These are phyloP conservation scores for Amanita exitialis DNA, from an alignment of 768 basidiomycete species.

Conservation along the genomic window DNA sequence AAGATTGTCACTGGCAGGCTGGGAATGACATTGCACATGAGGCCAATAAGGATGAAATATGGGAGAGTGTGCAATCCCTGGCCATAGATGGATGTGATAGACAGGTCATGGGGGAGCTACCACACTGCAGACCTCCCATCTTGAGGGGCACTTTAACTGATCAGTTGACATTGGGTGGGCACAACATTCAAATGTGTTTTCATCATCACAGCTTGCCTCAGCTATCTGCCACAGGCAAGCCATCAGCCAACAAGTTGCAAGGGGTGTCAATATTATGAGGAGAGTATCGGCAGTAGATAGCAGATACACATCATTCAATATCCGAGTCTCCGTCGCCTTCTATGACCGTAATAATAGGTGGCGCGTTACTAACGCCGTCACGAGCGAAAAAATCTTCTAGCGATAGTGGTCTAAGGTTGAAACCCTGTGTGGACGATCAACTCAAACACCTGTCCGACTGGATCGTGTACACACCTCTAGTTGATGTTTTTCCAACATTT, in stretches of 20 bases:
- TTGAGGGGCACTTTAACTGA: too few relatives aligned
- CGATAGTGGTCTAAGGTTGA: slow-evolving; percentile 63
- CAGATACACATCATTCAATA: slow-evolving; percentile 4
- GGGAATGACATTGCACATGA: too few relatives aligned
- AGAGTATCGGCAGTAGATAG: slow-evolving; percentile 16
- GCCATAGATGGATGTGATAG: too few relatives aligned
- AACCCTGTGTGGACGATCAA: slow-evolving; percentile 43
- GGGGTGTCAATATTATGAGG: slow-evolving; percentile 24
- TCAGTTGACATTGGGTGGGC: too few relatives aligned
- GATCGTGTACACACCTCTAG: slow-evolving; percentile 24
- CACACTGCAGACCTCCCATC: too few relatives aligned
- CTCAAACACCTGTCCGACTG: neutral
- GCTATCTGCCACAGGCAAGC: neutral
- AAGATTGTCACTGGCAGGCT: too few relatives aligned
- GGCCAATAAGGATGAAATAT: too few relatives aligned
- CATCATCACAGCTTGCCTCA: too few relatives aligned
- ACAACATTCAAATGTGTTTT: too few relatives aligned
- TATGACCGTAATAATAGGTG: slow-evolving; percentile 16
- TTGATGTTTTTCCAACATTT: slow-evolving; percentile 36
- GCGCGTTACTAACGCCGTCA: slow-evolving; percentile 29
- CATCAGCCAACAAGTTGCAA: slow-evolving; percentile 7
- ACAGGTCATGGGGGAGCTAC: too few relatives aligned
- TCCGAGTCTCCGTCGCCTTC: slow-evolving; percentile 15
- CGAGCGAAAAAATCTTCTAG: slow-evolving; percentile 55
- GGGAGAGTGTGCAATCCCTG: too few relatives aligned